phyloP scores from a whole-genome alignment of 352 stramenopile species.

The Lagenidium giganteum region DNA sequence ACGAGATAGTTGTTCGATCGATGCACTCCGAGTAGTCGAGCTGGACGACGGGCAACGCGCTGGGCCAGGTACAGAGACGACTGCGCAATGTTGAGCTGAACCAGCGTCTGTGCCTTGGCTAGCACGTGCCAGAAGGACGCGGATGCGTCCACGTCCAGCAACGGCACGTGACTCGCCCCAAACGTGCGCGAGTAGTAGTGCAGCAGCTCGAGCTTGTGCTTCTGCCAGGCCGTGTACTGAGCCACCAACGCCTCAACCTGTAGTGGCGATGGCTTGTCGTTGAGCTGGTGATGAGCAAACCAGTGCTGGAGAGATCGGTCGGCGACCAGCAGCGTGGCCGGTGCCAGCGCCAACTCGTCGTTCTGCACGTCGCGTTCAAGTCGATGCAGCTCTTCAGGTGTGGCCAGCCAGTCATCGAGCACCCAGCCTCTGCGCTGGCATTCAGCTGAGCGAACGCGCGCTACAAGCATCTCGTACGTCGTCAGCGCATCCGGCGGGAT shows the following conservation, averaged over 20 bases:
- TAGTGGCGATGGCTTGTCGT: too few species aligned
- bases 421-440: constrained; percentile 58
- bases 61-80: constrained; percentile 21
- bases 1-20: constrained; percentile 18
- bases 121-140: too few species aligned
- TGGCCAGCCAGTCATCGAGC: constrained; percentile 45
- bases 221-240: constrained; percentile 32
- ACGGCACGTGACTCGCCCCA: constrained; percentile 39
- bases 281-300: too few species aligned
- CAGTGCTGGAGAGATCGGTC: too few species aligned
- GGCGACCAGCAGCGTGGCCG: too few species aligned
- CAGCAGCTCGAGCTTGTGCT: constrained; percentile 41
- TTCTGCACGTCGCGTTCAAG: too few species aligned
- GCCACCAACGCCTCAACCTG: constrained; percentile 16
- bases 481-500: constrained; percentile 13
- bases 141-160: too few species aligned
- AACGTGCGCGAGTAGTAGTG: constrained; percentile 35
- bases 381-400: constrained; percentile 24
- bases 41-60: constrained; percentile 11
- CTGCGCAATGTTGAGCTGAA: constrained; percentile 29
- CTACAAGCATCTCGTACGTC: constrained; percentile 29
- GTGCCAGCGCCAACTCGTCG: too few species aligned
- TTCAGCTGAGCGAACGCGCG: constrained; percentile 47
- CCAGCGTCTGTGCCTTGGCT: constrained; percentile 31
- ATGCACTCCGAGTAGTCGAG: constrained; percentile 24